Base-by-base conservation (phyloP, 2,329 filamentous ascomycete genomes). In the Fusarium sp. region DNA sequence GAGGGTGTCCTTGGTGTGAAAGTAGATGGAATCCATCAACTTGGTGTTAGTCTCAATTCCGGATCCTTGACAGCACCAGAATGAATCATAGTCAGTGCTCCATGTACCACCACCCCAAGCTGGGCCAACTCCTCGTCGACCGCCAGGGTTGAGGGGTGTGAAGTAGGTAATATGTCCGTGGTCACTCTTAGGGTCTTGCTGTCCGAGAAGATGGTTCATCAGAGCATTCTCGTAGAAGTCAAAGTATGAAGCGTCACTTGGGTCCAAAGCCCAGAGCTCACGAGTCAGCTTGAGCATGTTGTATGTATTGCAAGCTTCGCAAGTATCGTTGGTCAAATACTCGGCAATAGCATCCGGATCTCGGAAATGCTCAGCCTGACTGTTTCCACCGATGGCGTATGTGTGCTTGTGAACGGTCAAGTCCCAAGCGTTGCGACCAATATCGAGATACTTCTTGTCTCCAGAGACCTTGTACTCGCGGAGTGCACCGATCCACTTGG, bases 251-350 rank as follows among this genome's bases (percentile, higher is more conserved):
- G 76, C 73, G 18, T 76, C 76, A 1, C 66, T 74, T 0, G 84
- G 83, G 28, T 84, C 77, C 33, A 81, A 73, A 2, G 79, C 74
- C 81, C 82, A 87, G 6, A 87, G 78, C 56, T 87, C 84, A 1
- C 84, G 80, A 0, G 85, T 86, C 36, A 87, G 74, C 71, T 87
- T 87, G 45, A 87, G 82, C 85, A 87, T 87, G 68, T 87, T 87
- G 72, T 87, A 86, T 1, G 83, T 84, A 72, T 87, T 87, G 75
- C 85, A 87, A 3, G 80, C 80, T 74, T 87, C 85, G 44, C 80
- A 81, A 0, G 85, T 86, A 69, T 87, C 85, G 0, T 75, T 69
- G 5, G 74, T 74, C 13, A 87, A 76, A 52, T 80, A 82, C 4
- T 68, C 71, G 0, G 84, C 77, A 54, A 87, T 87, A 11, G 79